Percentiles rank a stretch among this genome's conserved stretches.
Evolutionary conservation across 2,329 filamentous ascomycete genomes (phyloP).

Genomic region (Fusarium buharicum): DNA sequence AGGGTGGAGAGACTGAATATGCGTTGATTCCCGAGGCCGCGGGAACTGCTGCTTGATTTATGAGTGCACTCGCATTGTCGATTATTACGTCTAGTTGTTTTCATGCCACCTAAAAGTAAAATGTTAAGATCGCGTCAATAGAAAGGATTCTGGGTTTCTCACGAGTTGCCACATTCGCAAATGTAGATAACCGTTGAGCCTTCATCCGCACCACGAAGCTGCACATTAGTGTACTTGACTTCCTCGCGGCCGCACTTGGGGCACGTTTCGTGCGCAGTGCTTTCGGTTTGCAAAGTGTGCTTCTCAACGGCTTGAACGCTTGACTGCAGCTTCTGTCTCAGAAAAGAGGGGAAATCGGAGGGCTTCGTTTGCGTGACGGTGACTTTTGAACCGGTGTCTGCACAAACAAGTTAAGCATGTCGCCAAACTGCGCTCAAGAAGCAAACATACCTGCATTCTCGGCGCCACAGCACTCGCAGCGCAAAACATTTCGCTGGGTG

Average conservation of each 20-base stretch:
- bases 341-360: slow-evolving; percentile 87
- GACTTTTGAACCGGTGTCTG: slow-evolving; percentile 79
- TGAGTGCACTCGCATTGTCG: slow-evolving; percentile 28
- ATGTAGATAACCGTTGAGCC: slow-evolving; percentile 91
- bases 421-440: background rate
- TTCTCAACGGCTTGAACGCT: slow-evolving; percentile 83
- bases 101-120: slow-evolving; percentile 60
- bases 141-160: slow-evolving; percentile 44
- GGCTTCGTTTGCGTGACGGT: slow-evolving; percentile 88
- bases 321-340: slow-evolving; percentile 85
- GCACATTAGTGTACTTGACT: slow-evolving; percentile 85
- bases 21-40: slow-evolving; percentile 80
- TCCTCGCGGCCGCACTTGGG: slow-evolving; percentile 83
- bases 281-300: slow-evolving; percentile 80
- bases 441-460: slow-evolving; percentile 77
- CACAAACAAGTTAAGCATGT: slow-evolving; percentile 24
- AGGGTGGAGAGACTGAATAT: slow-evolving; percentile 88
- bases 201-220: slow-evolving; percentile 93
- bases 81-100: slow-evolving; percentile 63
- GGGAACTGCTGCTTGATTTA: slow-evolving; percentile 54
- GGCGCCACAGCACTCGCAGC: slow-evolving; percentile 87
- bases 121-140: slow-evolving; percentile 42
- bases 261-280: slow-evolving; percentile 74
- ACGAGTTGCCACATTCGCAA: slow-evolving; percentile 89
- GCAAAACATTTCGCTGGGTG: slow-evolving; percentile 77